A percentile compares a stretch with the other conserved stretches of the same genome.
phyloP scores from a whole-genome alignment of 179 eudicot species.

The Beta macrorhiza region DNA sequence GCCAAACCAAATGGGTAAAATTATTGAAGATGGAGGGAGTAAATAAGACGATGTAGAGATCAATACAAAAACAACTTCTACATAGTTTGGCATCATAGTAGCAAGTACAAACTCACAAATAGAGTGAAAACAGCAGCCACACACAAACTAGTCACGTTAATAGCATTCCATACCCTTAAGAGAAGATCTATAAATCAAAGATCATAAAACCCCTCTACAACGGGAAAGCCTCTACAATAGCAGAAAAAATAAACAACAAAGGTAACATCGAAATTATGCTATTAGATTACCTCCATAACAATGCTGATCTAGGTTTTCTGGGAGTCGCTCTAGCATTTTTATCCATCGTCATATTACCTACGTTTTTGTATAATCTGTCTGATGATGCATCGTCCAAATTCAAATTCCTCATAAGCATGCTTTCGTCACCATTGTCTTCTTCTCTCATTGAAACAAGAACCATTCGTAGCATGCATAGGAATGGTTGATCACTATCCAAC shows the following conservation, averaged over 20 bases:
- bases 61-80: background rate
- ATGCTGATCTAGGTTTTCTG: conserved; percentile 73
- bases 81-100: background rate
- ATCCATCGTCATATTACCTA: conserved; percentile 40
- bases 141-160: background rate
- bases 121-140: background rate
- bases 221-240: background rate
- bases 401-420: conserved; percentile 55
- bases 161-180: background rate
- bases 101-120: background rate
- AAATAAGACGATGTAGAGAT: background rate
- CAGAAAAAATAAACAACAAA: background rate
- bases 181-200: too few species aligned
- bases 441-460: conserved; percentile 93
- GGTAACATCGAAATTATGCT: background rate
- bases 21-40: background rate
- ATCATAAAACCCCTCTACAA: too few species aligned
- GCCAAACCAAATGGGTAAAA: too few species aligned
- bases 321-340: conserved; percentile 43
- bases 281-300: conserved; percentile 81
- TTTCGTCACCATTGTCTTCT: conserved; percentile 85
- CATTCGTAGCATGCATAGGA: conserved; percentile 98
- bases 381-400: conserved; percentile 44
- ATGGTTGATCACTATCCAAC: conserved; percentile 98
- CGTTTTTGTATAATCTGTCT: conserved; percentile 45